Percentiles rank a stretch among this genome's conserved stretches.
Conservation (phyloP, 495 filamentous ascomycete genomes). For the Aspergillus sclerotiicarbonarius region DNA sequence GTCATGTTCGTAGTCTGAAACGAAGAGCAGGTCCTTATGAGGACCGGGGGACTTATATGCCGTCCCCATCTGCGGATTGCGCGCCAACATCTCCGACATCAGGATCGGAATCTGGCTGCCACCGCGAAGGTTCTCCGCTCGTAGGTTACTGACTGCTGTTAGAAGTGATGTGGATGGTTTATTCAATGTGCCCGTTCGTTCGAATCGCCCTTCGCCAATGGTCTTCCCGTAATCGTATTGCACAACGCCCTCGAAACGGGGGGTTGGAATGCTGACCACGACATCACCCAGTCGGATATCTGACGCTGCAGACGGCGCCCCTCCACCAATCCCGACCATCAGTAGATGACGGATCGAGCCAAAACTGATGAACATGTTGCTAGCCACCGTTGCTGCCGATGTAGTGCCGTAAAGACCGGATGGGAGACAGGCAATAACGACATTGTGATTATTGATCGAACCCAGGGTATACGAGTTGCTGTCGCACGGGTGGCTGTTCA, state of each 20-base stretch:
- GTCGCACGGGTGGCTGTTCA: conserved; percentile 16
- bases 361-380: conserved; percentile 27
- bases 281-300: conserved; percentile 39
- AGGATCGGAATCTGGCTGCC: conserved; percentile 8
- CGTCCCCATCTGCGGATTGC: conserved; percentile 16
- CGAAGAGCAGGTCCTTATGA: conserved; percentile 28
- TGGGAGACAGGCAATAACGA: conserved; percentile 34
- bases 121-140: conserved; percentile 6
- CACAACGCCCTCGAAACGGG: conserved; percentile 23
- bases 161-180: conserved; percentile 29
- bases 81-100: conserved; percentile 15
- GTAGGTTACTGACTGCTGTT: conserved; percentile 25
- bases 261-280: conserved; percentile 29
- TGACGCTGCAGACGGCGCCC: conserved; percentile 22
- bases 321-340: conserved; percentile 39
- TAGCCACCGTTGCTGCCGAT: conserved; percentile 25
- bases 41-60: conserved; percentile 17
- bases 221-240: conserved; percentile 42
- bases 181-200: conserved; percentile 34
- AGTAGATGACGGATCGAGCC: conserved; percentile 21
- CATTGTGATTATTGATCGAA: conserved; percentile 27
- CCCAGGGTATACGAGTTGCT: conserved; percentile 36
- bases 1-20: conserved; percentile 26
- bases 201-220: conserved; percentile 23
- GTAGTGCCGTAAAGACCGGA: conserved; percentile 27